These are phyloP conservation scores for Carex parvula DNA, from an alignment of 176 grass and related monocot genomes.

Conservation along the genomic window DNA sequence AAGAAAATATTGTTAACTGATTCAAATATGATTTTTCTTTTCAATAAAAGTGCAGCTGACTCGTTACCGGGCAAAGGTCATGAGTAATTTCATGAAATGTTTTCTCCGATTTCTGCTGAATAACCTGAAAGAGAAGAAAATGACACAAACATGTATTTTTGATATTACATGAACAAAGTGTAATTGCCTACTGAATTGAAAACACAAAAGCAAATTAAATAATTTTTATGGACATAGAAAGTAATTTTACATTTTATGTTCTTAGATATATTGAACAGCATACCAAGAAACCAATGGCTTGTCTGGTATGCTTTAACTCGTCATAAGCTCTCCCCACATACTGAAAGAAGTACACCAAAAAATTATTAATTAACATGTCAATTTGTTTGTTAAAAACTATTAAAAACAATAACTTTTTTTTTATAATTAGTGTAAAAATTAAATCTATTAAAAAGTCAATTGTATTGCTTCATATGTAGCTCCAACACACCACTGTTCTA, in stretches of 20 bases:
- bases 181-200: constrained; percentile 15
- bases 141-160: constrained; percentile 18
- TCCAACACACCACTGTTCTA: constrained; percentile 92
- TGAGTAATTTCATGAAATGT: constrained; percentile 98
- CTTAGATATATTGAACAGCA: constrained; percentile 18
- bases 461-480: constrained; percentile 84
- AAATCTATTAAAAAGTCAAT: constrained; percentile 15
- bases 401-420: not conserved
- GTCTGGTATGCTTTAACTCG: constrained; percentile 97
- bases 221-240: not conserved
- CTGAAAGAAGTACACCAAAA: constrained; percentile 39
- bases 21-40: constrained; percentile 18
- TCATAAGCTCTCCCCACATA: constrained; percentile 95
- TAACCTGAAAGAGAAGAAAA: constrained; percentile 61
- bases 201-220: not conserved
- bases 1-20: constrained; percentile 23
- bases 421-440: constrained; percentile 1
- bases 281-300: constrained; percentile 97
- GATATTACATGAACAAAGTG: not conserved
- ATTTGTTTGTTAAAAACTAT: constrained; percentile 2
- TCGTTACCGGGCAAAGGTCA: constrained; percentile 87
- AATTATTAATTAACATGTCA: not conserved
- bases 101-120: constrained; percentile 99
- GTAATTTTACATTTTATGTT: constrained; percentile 12
- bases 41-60: constrained; percentile 24